Evolutionary conservation across 2,329 filamentous ascomycete species (phyloP).

Genomic region (Dryadomyces quercivorus): DNA sequence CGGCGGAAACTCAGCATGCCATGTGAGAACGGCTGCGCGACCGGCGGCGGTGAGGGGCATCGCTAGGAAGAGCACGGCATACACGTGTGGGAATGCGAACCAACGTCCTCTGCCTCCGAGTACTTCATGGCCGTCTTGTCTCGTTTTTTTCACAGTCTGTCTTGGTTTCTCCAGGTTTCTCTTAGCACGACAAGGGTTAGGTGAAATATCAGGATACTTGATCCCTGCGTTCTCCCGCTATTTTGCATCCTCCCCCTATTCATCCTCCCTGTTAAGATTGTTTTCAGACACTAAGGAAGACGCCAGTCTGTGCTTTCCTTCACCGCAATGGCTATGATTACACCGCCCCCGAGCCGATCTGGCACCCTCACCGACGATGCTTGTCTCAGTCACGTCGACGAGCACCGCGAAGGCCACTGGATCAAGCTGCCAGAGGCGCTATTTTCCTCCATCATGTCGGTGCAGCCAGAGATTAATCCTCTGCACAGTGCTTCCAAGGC

Average conservation of each 20-base stretch:
- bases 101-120: too few species aligned
- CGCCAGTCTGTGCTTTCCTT: not conserved
- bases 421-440: not conserved
- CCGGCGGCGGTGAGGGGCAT: too few species aligned
- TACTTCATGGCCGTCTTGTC: not conserved
- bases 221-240: not conserved
- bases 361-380: not conserved
- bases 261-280: not conserved
- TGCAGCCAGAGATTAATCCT: not conserved
- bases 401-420: not conserved
- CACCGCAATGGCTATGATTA: not conserved
- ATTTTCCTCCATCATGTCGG: conserved; percentile 1
- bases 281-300: not conserved
- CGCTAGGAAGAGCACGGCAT: too few species aligned
- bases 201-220: not conserved
- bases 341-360: not conserved
- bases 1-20: too few species aligned
- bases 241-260: not conserved
- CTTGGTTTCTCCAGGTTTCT: not conserved
- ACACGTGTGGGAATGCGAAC: too few species aligned
- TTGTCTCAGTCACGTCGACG: not conserved
- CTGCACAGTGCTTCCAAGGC: not conserved
- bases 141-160: not conserved
- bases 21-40: too few species aligned
- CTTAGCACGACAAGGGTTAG: not conserved